A percentile compares a stretch with the other conserved stretches of the same genome.
Evolutionary conservation across 1,284 basidiomycete species (phyloP).

Genomic region (Coniferiporia weirii): DNA sequence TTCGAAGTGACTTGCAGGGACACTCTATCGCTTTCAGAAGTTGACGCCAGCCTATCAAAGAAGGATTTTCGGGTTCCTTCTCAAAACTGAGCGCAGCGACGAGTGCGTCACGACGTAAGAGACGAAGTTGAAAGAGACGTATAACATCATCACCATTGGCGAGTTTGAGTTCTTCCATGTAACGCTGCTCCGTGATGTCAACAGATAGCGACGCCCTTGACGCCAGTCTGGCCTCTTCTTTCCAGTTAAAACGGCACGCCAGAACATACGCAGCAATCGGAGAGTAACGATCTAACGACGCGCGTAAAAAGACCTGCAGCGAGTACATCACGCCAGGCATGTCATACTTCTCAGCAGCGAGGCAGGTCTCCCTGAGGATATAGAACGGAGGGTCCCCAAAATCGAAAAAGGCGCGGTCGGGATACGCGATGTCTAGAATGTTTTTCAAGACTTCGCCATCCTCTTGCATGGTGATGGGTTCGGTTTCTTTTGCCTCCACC

Average conservation of each 20-base stretch:
- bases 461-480: conserved; percentile 13
- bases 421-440: conserved; percentile 55
- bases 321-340: conserved; percentile 49
- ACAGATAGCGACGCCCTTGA: conserved; percentile 37
- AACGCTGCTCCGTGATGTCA: not conserved
- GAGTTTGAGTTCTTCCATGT: not conserved
- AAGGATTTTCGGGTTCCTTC: no score
- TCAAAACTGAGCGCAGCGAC: not conserved
- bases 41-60: no score
- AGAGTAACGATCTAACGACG: conserved; percentile 48
- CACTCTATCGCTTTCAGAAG: not conserved
- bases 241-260: conserved; percentile 54
- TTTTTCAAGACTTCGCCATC: conserved; percentile 41
- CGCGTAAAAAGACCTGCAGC: conserved; percentile 36
- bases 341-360: conserved; percentile 62
- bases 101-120: not conserved
- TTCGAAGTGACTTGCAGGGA: not conserved
- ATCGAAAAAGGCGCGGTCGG: conserved; percentile 38
- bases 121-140: not conserved
- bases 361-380: conserved; percentile 47
- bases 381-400: conserved; percentile 46
- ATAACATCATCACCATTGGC: not conserved
- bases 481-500: not conserved
- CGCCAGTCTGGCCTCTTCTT: conserved; percentile 44
- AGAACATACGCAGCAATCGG: conserved; percentile 44